phyloP scores from a whole-genome alignment of 345 rosid species.

The Eucalyptus decipiens region DNA sequence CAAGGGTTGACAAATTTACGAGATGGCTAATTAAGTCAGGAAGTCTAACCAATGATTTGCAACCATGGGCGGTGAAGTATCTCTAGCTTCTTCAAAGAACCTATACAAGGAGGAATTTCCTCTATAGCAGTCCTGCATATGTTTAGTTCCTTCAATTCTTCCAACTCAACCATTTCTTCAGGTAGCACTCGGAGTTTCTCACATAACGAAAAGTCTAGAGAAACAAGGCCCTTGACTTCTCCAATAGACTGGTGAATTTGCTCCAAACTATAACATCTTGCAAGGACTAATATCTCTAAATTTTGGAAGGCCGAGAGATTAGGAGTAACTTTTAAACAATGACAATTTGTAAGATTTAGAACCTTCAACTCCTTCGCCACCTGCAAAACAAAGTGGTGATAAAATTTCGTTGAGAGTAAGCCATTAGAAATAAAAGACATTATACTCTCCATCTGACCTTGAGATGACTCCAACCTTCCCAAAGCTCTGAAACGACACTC shows the following conservation, averaged over 20 bases:
- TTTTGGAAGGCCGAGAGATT: neutral
- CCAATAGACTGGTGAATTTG: neutral
- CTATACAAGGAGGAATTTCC: neutral
- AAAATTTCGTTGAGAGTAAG: too few relatives aligned
- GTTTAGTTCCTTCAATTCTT: neutral
- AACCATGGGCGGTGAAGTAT: neutral
- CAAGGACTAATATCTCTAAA: neutral
- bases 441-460: too few relatives aligned
- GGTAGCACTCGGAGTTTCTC: neutral
- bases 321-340: neutral
- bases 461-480: too few relatives aligned
- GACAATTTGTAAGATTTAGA: neutral
- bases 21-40: neutral
- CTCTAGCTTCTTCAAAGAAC: neutral
- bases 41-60: neutral
- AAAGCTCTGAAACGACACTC: too few relatives aligned
- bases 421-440: too few relatives aligned
- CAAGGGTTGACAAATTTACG: neutral
- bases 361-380: neutral
- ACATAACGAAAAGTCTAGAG: neutral
- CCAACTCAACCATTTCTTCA: neutral
- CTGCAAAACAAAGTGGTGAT: too few relatives aligned
- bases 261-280: rapidly evolving
- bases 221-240: neutral
- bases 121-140: rapidly evolving